phyloP scores from a whole-genome alignment of 139 green algal species.

The Micractinium sp. region DNA sequence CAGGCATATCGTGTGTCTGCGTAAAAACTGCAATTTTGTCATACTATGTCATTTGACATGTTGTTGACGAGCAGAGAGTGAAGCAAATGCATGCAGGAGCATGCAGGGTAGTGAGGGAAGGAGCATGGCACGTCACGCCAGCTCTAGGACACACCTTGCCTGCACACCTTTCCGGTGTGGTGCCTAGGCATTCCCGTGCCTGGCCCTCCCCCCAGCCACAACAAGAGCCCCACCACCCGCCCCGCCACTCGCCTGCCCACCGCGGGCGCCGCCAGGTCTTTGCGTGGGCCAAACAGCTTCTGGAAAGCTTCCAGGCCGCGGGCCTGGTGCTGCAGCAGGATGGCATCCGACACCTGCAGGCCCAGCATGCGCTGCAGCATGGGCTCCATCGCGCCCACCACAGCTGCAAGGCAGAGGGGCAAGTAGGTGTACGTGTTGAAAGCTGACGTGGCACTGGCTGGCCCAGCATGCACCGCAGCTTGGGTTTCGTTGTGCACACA shows the following conservation, averaged over 20 bases:
- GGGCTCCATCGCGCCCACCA: slow-evolving; percentile 40
- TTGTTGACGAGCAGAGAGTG: too few relatives aligned
- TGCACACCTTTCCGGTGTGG: too few relatives aligned
- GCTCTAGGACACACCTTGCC: too few relatives aligned
- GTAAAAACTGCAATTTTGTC: not conserved
- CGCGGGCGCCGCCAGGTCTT: slow-evolving; percentile 15
- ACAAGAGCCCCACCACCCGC: too few relatives aligned
- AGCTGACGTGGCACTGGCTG: too few relatives aligned
- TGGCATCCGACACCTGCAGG: slow-evolving; percentile 36
- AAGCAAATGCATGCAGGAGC: too few relatives aligned
- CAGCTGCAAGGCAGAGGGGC: not conserved
- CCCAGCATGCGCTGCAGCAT: slow-evolving; percentile 55
- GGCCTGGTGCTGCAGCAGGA: slow-evolving; percentile 42
- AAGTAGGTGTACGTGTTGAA: too few relatives aligned
- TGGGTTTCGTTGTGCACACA: not conserved
- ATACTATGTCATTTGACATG: not conserved
- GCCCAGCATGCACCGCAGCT: slow-evolving; percentile 10
- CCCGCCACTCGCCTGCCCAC: slow-evolving; percentile 12
- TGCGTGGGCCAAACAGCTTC: slow-evolving; percentile 32
- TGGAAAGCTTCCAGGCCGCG: slow-evolving; percentile 47
- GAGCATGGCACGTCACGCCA: too few relatives aligned
- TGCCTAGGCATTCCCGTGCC: too few relatives aligned
- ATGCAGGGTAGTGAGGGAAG: too few relatives aligned
- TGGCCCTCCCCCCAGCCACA: not conserved
- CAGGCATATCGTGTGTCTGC: not conserved